A percentile compares a stretch with the other conserved stretches of the same genome.
Conservation (phyloP, 495 filamentous ascomycete species). For the Neurospora sp. region DNA sequence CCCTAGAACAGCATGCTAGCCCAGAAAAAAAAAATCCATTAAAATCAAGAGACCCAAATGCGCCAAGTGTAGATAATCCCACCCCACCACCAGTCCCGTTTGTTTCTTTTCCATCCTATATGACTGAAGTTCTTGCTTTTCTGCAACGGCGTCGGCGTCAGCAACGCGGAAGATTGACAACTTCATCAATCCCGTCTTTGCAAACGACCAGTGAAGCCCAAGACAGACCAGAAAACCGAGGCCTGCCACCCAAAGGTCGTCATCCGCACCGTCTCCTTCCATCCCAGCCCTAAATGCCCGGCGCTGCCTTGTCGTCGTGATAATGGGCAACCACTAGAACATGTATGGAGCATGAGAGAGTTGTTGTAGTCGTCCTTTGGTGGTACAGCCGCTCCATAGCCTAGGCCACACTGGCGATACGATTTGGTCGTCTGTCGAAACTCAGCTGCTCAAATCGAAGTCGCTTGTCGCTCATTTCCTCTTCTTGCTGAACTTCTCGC, state of each 20-base stretch:
- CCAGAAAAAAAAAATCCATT: not conserved
- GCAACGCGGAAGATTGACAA: not conserved
- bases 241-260: not conserved
- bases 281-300: not conserved
- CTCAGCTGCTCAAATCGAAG: not conserved
- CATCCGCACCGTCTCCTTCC: not conserved
- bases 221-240: not conserved
- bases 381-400: not conserved
- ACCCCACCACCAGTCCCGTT: not conserved
- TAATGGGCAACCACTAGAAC: not conserved
- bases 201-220: not conserved
- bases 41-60: not conserved
- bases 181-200: not conserved
- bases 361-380: not conserved
- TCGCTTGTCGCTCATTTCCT: slow-evolving; percentile 22
- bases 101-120: not conserved
- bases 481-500: slow-evolving; percentile 34
- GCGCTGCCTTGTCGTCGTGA: not conserved
- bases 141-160: not conserved
- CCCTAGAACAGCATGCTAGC: not conserved
- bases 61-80: not conserved
- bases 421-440: not conserved
- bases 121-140: not conserved
- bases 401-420: not conserved
- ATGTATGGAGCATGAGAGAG: not conserved